These are phyloP conservation scores for Allium sativum DNA, from an alignment of 106 monocot species.

Conservation along the genomic window DNA sequence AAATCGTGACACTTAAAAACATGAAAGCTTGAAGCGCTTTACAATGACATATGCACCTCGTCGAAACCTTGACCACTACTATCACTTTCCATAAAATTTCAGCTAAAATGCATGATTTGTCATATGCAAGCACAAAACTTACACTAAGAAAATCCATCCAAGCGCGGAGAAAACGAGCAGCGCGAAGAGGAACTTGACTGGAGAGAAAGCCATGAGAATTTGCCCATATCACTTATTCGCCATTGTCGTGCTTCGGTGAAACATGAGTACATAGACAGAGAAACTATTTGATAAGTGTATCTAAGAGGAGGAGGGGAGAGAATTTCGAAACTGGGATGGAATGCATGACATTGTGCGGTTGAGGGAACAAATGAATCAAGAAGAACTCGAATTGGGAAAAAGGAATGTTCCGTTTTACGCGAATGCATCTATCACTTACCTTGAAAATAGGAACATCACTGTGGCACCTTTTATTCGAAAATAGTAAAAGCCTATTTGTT, in stretches of 20 bases:
- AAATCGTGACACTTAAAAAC: too few species aligned
- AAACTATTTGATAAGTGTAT: not conserved
- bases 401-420: not conserved
- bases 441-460: too few species aligned
- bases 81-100: too few species aligned
- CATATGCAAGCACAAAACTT: slow-evolving; percentile 10
- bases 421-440: too few species aligned
- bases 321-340: not conserved
- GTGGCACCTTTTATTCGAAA: too few species aligned
- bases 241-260: too few species aligned
- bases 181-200: slow-evolving; percentile 59
- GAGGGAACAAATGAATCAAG: not conserved
- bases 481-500: too few species aligned
- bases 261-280: too few species aligned
- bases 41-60: too few species aligned
- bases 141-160: slow-evolving; percentile 75
- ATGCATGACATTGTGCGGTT: not conserved
- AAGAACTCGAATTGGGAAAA: not conserved
- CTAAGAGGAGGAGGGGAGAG: not conserved
- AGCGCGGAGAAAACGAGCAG: slow-evolving; percentile 40
- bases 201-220: slow-evolving; percentile 40
- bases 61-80: too few species aligned
- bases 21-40: too few species aligned
- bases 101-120: too few species aligned
- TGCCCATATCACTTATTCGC: not conserved